Base-by-base conservation (phyloP, 164 flowering plant species). In the Malania oleifera region DNA sequence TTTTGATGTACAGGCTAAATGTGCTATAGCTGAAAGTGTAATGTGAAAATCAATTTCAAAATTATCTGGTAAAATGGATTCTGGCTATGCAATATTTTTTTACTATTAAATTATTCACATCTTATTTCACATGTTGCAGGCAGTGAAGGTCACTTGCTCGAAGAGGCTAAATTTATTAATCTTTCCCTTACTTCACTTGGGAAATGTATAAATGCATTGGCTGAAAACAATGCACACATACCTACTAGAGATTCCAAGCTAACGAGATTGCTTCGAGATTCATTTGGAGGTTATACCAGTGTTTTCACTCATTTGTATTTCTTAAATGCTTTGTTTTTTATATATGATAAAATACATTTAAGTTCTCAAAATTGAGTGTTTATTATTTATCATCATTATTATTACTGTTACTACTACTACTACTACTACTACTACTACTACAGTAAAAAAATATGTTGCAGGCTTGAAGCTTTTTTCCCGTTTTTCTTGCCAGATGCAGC, bases 101-200 rank as follows among this genome's bases (percentile, higher is more conserved):
- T 44, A 18, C 12, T 14, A n/a, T 52, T 19, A 10, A 34, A 35
- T 22, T 24, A 54, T 29, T 54, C 8, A 26, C 47, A 53, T 43
- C 18, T 2, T 43, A 39, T 27, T 53, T 54, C 46, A 28, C 60
- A 37, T 72, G 37, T 60, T 80, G 59, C 77, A 91, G 98, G 98
- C 44, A 85, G 91, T 52, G 92, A 89, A 73, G 96, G 98, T 41
- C 86, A 75, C 54, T 52, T 73, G 61, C 82, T 86, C 39, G 98
- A 91, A 66, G 98, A 91, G 79, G 89, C 98, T 23, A 91, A 87
- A 57, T 91, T 79, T 68, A 91, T 91, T 59, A 91, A 91, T 77
- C 92, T 91, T 56, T 91, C 98, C 65, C 96, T 91, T 54, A 83
- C 84, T 60, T 87, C 96, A 47, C 84, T 91, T 29, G 98, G 98